These are phyloP conservation scores for barrel medic (Medicago truncatula) DNA, from an alignment of 306 rosid genomes.

Conservation along the genomic window MtrunA17r5.0-ANR NC_053046.1:9672001-9672500, in stretches of 20 bases:
- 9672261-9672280: slow-evolving; percentile 94
- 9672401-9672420: not conserved
- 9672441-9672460: not conserved
- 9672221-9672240: slow-evolving; percentile 51
- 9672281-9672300: slow-evolving; percentile 86
- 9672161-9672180: slow-evolving; percentile 1
- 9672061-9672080: slow-evolving; percentile 82
- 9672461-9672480: slow-evolving; percentile 9
- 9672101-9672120: slow-evolving; percentile 63
- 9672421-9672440: not conserved
- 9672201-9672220: not conserved
- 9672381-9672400: not conserved
- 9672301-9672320: slow-evolving; percentile 79
- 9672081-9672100: slow-evolving; percentile 89
- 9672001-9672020: slow-evolving; percentile 88
- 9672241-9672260: slow-evolving; percentile 96
- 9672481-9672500: slow-evolving; percentile 86
- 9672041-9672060: slow-evolving; percentile 97
- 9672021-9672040: slow-evolving; percentile 85
- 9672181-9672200: not conserved
- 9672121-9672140: not conserved
- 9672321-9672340: slow-evolving; percentile 96
- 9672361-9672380: not conserved
- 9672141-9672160: not conserved
- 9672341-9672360: slow-evolving; percentile 95